Evolutionary conservation across 2,329 filamentous ascomycete genomes (phyloP).

Genomic region (Xylariaceae sp.): DNA sequence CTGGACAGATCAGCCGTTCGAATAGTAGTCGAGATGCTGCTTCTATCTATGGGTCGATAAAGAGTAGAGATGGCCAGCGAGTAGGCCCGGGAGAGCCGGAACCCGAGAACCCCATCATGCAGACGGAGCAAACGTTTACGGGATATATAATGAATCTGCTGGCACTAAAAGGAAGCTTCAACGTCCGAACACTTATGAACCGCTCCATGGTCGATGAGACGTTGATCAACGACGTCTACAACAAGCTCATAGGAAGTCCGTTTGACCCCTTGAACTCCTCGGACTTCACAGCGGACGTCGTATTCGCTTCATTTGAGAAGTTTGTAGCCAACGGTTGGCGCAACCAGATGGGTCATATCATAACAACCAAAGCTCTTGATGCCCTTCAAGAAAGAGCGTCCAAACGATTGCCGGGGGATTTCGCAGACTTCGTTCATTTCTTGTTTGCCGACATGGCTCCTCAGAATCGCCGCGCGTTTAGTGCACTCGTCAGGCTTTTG

Average conservation of each 20-base stretch:
- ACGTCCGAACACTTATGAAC: slow-evolving; percentile 72
- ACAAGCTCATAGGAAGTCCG: slow-evolving; percentile 79
- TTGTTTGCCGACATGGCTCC: slow-evolving; percentile 66
- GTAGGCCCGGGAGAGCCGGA: slow-evolving; percentile 47
- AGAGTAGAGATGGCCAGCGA: slow-evolving; percentile 44
- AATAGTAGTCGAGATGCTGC: slow-evolving; percentile 45
- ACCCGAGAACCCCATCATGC: slow-evolving; percentile 65
- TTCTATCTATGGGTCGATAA: slow-evolving; percentile 55
- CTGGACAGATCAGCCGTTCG: slow-evolving; percentile 41
- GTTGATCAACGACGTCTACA: slow-evolving; percentile 85
- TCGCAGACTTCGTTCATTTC: slow-evolving; percentile 65
- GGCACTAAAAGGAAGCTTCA: slow-evolving; percentile 80
- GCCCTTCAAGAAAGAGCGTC: slow-evolving; percentile 68
- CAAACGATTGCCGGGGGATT: slow-evolving; percentile 69
- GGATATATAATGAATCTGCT: slow-evolving; percentile 81
- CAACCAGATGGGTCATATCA: slow-evolving; percentile 81
- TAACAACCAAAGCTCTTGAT: slow-evolving; percentile 68
- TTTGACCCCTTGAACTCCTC: slow-evolving; percentile 72
- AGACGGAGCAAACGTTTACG: slow-evolving; percentile 80
- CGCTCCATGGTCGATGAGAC: slow-evolving; percentile 72
- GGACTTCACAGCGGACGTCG: slow-evolving; percentile 75
- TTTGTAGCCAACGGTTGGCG: slow-evolving; percentile 87
- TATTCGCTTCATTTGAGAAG: slow-evolving; percentile 92
- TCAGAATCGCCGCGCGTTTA: slow-evolving; percentile 74
- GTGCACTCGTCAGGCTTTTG: slow-evolving; percentile 78